phyloP scores from a whole-genome alignment of 2,329 filamentous ascomycete species.

The Xylaria sp. region DNA sequence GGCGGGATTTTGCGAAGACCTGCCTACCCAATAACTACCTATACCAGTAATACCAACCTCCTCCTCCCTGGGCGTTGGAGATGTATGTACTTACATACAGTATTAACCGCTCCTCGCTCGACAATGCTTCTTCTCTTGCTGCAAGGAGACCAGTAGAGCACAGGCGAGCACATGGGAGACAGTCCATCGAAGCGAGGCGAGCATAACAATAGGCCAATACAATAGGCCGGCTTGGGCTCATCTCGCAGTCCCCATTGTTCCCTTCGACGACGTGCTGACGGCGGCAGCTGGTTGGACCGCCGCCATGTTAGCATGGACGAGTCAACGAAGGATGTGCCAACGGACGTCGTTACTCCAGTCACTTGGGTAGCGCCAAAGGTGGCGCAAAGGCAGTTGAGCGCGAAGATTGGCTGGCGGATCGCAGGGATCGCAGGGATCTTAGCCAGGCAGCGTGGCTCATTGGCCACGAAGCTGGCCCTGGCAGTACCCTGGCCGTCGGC shows the following conservation, averaged over 20 bases:
- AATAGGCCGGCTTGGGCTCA: constrained; percentile 30
- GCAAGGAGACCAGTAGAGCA: constrained; percentile 26
- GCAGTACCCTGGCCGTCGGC: constrained; percentile 47
- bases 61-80: constrained; percentile 39
- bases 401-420: constrained; percentile 41
- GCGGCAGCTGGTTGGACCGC: constrained; percentile 49
- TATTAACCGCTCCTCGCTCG: constrained; percentile 32
- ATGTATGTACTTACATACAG: background rate
- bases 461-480: constrained; percentile 46
- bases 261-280: constrained; percentile 38
- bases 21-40: background rate
- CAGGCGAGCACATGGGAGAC: constrained; percentile 27
- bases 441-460: constrained; percentile 44
- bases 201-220: constrained; percentile 25
- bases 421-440: constrained; percentile 30
- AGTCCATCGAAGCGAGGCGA: constrained; percentile 36
- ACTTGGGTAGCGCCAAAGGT: constrained; percentile 48
- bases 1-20: background rate
- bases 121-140: constrained; percentile 11
- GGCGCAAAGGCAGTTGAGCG: constrained; percentile 53
- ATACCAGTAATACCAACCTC: constrained; percentile 1
- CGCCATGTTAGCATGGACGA: constrained; percentile 42
- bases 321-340: constrained; percentile 43
- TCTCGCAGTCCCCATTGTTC: constrained; percentile 41
- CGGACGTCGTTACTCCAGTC: constrained; percentile 51